Base-by-base conservation (phyloP, 805 yeast genomes). In the Starmerella sirachaensis region DNA sequence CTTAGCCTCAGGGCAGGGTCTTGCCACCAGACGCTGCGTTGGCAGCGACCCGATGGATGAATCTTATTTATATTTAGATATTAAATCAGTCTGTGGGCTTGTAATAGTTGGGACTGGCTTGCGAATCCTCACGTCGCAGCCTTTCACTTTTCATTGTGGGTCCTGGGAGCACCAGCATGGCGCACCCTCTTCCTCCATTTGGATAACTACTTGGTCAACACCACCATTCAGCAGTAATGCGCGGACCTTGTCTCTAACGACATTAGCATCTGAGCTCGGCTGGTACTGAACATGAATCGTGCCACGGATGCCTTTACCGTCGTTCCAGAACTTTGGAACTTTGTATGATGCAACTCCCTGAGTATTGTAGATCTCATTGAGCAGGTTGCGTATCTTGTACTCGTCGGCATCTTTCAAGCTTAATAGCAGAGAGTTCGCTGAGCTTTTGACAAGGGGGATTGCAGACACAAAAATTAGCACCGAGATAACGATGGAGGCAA, bases 311-410 rank as follows among this genome's bases (percentile, higher is more conserved):
- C 61, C 60, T 5, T 47, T 50, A 32, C 63, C 65, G 30, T 60
- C 66, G 3, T 88, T 82, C 97, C 97, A 88, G 58, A 88, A 86
- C 50, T 94, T 69, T 8, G 97, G 96, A 0, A 84, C 78, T 0
- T 93, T 74, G 51, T 83, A 84, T 1, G 93, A 76, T 35, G 76
- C 72, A 2, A 88, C 81, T 2, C 96, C 97, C 6, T 80, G 76
- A 4, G 81, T 68, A 18, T 68, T 64, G 3, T 77, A 63, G 3
- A 86, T 65, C 40, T 82, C 88, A 44, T 74, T 72, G 30, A 88
- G 62, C 0, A 78, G 69, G 20, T 70, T 70, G 28, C 85, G 68
- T 6, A 88, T 63, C 29, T 64, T 58, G 40, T 68, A 68, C 47
- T 84, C 94, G 34, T 76, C 74, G 27, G 64, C 62, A 22, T 65